phyloP scores from a whole-genome alignment of 2,329 filamentous ascomycete species.

The Aphanocladium album region DNA sequence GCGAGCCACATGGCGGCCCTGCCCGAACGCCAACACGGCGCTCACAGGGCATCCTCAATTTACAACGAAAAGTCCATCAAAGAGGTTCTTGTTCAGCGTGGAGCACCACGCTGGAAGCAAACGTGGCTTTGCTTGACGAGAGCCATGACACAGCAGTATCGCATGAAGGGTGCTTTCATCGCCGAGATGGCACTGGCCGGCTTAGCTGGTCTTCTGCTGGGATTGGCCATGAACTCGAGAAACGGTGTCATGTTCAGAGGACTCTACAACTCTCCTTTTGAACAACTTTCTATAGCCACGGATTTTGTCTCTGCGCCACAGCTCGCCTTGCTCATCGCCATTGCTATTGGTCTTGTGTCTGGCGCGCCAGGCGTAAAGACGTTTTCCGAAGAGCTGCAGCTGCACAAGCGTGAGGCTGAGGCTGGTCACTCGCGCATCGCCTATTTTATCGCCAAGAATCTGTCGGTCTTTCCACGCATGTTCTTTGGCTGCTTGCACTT shows the following conservation, averaged over 20 bases:
- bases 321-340: slow-evolving; percentile 46
- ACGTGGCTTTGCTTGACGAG: slow-evolving; percentile 47
- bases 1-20: slow-evolving; percentile 24
- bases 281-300: slow-evolving; percentile 45
- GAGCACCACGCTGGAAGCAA: slow-evolving; percentile 45
- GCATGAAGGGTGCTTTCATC: slow-evolving; percentile 44
- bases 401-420: slow-evolving; percentile 51
- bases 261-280: slow-evolving; percentile 45
- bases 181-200: slow-evolving; percentile 50
- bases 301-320: slow-evolving; percentile 48
- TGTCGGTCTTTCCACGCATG: slow-evolving; percentile 48
- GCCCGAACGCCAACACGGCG: not conserved
- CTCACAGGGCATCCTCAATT: not conserved
- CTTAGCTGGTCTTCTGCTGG: slow-evolving; percentile 49
- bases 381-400: slow-evolving; percentile 51
- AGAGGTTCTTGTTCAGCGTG: slow-evolving; percentile 43
- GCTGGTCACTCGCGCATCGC: slow-evolving; percentile 51
- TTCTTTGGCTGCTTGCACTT: slow-evolving; percentile 49
- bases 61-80: slow-evolving; percentile 2
- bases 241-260: slow-evolving; percentile 50
- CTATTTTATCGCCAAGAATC: slow-evolving; percentile 52
- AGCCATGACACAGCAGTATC: slow-evolving; percentile 53
- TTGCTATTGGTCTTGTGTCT: slow-evolving; percentile 52
- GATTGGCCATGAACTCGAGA: slow-evolving; percentile 44
- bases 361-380: slow-evolving; percentile 50